Base-by-base conservation (phyloP, 352 stramenopile species). In the Aphanomyces cochlioides region DNA sequence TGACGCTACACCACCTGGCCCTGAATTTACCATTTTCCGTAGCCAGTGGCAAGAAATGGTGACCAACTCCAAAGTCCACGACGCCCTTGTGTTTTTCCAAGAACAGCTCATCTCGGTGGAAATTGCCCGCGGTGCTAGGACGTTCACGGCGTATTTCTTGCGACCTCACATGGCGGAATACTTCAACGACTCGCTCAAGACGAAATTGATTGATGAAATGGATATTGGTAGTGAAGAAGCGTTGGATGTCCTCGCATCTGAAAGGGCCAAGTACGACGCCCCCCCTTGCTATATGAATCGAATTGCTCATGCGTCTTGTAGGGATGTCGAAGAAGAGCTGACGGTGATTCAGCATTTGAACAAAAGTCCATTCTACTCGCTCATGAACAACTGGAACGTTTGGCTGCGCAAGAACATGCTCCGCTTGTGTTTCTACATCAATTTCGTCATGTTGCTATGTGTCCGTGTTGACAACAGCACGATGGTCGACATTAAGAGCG, bases 351-450 rank as follows among this genome's bases (percentile, higher is more conserved):
- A 70, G 39, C 39, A 21, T 43, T 43, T 70, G 5, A 61, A 56
- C 40, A 60, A 70, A 39, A 70, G 38, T 21, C 34, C n/a, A 34
- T 70, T 70, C 28, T 70, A 70, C 54, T 63, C 47, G 48, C 56
- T 40, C 48, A 70, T 70, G 64, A 70, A 61, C 54, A 53, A 63
- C 8, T 70, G 64, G 64, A 28, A 54, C 8, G 43, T 56, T 4
- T 60, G 64, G 47, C 37, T 70, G 17, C 64, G 64, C 38, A 37
- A 8, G n/a, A 70, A 60, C n/a, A 70, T 70, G 64, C 64, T 70
- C 37, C 47, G 47, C 40, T 36, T 70, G 6, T 70, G 64, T 37
- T 70, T 60, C 41, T 70, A 70, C 54, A 64, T 70, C 50, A 70
- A 70, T 43, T 70, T 70, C 61, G 64, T 70, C 47, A 70, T 70